A percentile compares a stretch with the other conserved stretches of the same genome.
These are phyloP conservation scores for Dryas drummondii DNA, from an alignment of 306 rosid genomes.

Conservation along the genomic window DNA sequence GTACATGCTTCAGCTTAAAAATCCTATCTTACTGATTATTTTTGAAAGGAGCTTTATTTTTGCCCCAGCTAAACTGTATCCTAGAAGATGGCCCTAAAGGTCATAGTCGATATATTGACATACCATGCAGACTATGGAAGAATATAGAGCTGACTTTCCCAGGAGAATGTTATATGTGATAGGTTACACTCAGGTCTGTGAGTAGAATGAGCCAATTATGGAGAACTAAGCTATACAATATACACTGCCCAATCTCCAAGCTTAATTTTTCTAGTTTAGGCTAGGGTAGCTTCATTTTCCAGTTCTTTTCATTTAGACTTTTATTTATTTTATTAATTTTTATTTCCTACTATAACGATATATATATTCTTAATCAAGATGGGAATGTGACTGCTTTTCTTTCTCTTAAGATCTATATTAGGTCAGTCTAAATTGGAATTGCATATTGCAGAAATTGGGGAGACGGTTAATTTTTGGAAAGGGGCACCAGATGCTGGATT, in stretches of 20 bases:
- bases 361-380: neutral
- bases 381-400: neutral
- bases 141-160: neutral
- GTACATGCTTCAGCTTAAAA: constrained; percentile 8
- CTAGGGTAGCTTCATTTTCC: neutral
- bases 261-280: too few relatives aligned
- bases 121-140: neutral
- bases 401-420: constrained; percentile 19
- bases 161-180: neutral
- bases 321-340: neutral
- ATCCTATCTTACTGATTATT: neutral
- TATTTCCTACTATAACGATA: neutral
- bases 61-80: neutral
- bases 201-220: neutral
- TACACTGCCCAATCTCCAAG: neutral
- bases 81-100: neutral
- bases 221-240: neutral
- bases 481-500: constrained; percentile 45
- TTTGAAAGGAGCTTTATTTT: neutral
- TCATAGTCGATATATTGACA: neutral
- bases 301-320: neutral
- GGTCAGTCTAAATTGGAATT: constrained; percentile 30
- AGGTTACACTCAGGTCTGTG: neutral
- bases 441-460: constrained; percentile 61
- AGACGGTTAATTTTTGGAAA: constrained; percentile 69